A percentile compares a stretch with the other conserved stretches of the same genome.
These are phyloP conservation scores for Metschnikowia bowlesiae DNA, from an alignment of 805 yeast species.

Conservation along the genomic window DNA sequence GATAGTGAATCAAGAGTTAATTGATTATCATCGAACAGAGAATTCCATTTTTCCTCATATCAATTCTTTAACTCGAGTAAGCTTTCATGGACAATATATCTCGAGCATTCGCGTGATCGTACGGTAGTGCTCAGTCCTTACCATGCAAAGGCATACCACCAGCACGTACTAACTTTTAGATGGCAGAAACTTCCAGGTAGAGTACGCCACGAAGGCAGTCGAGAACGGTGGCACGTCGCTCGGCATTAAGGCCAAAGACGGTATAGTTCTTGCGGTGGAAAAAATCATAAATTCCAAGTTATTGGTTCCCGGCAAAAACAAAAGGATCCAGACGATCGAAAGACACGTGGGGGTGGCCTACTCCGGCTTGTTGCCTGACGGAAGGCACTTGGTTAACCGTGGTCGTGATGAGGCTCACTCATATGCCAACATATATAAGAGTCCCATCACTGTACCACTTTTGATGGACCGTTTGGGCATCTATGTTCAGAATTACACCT, in stretches of 20 bases:
- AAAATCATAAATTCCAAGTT: conserved; percentile 83
- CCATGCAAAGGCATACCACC: not conserved
- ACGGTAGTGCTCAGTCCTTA: too few relatives aligned
- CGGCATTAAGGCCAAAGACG: conserved; percentile 89
- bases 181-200: conserved; percentile 95
- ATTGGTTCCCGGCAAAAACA: conserved; percentile 83
- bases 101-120: too few relatives aligned
- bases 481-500: conserved; percentile 91
- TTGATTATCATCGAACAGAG: too few relatives aligned
- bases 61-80: too few relatives aligned
- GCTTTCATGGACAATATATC: too few relatives aligned
- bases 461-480: conserved; percentile 84
- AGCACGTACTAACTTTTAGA: conserved; percentile 33
- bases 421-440: conserved; percentile 73
- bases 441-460: conserved; percentile 72
- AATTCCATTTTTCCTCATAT: too few relatives aligned
- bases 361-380: conserved; percentile 95
- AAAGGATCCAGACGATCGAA: conserved; percentile 88
- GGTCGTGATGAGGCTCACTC: conserved; percentile 88
- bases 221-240: conserved; percentile 95
- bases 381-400: conserved; percentile 85
- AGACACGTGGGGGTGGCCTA: conserved; percentile 92
- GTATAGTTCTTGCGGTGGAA: conserved; percentile 96
- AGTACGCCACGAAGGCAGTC: conserved; percentile 95
- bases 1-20: not conserved